These are phyloP conservation scores for Pseudogymnoascus sp. DNA, from an alignment of 2,329 filamentous ascomycete species.

Conservation along the genomic window DNA sequence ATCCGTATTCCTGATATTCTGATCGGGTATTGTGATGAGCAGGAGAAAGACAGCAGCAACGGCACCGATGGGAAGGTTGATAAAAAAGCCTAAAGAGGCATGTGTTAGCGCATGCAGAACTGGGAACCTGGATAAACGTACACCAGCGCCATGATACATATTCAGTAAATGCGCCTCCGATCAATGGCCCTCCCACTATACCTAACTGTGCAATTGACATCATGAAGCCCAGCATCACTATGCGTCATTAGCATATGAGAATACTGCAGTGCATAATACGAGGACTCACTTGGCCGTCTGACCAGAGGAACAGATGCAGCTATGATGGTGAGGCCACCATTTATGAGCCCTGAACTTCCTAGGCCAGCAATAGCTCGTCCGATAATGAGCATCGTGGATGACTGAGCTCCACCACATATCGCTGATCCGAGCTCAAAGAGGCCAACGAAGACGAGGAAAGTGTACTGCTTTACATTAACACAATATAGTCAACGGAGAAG, in stretches of 20 bases:
- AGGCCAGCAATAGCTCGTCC: conserved; percentile 49
- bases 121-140: conserved; percentile 1
- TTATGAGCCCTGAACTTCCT: conserved; percentile 46
- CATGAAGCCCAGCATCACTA: conserved; percentile 10
- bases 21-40: conserved; percentile 33
- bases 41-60: conserved; percentile 31
- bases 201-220: conserved; percentile 14
- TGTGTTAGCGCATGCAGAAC: not conserved
- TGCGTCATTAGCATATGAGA: not conserved
- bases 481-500: not conserved
- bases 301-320: conserved; percentile 29
- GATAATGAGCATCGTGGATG: conserved; percentile 47
- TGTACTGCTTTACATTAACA: conserved; percentile 12
- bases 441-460: conserved; percentile 30
- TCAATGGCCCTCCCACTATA: conserved; percentile 14
- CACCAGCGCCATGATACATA: conserved; percentile 19
- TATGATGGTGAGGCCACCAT: conserved; percentile 47
- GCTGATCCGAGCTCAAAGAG: conserved; percentile 52
- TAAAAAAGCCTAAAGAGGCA: conserved; percentile 31
- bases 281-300: conserved; percentile 17
- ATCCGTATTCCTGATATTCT: conserved; percentile 13
- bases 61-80: conserved; percentile 38
- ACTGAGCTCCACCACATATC: conserved; percentile 45
- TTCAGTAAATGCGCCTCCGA: conserved; percentile 18
- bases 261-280: not conserved